Evolutionary conservation across 805 yeast species (phyloP), one percentile per base, ranked within the genome.

Genomic region (Scheffersomyces stipitis): DNA sequence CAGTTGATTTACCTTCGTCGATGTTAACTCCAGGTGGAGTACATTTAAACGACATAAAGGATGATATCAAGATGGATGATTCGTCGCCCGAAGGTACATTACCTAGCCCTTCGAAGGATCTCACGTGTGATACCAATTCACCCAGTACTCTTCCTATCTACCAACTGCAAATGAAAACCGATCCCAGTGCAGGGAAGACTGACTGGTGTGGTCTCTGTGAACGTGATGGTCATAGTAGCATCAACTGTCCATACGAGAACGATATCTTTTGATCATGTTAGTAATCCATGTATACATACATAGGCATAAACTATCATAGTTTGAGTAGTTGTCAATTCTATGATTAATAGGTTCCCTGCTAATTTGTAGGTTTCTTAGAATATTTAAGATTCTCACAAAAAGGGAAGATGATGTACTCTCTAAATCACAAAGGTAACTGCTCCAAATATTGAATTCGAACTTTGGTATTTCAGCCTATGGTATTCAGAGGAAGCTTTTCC

Each of bases 141-240:
- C 55, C 24, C 10, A n/a, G n/a, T n/a, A 20, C 24, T 2, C 57
- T 76, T 18, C 78, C 76, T 20, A 67, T 80, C 1, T 78, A 75
- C 39, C 57, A 62, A 27, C 84, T 87, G 0, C 63, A 66, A 3
- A 55, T 49, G 1, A 58, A 61, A 15, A 53, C 61, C 10, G 93
- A 87, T 55, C 84, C 90, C 1, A 71, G 89, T 0, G 79, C 78
- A 2, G 96, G 96, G 1, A 72, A 90, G 30, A 66, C 66, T 18
- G 72, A 78, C 44, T 91, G 96, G 96, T 91, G 99, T 64, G 96
- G 95, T 0, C 68, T 88, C 36, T 91, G 99, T 64, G 98, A 91
- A 58, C 69, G 87, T 37, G 81, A 78, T 30, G 99, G 98, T 0
- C 99, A 91, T 55, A 82, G 80, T 32, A 84, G 93, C 45, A 69